Conservation (phyloP, 768 basidiomycete species). For the Multifurca ochricompacta region DNA sequence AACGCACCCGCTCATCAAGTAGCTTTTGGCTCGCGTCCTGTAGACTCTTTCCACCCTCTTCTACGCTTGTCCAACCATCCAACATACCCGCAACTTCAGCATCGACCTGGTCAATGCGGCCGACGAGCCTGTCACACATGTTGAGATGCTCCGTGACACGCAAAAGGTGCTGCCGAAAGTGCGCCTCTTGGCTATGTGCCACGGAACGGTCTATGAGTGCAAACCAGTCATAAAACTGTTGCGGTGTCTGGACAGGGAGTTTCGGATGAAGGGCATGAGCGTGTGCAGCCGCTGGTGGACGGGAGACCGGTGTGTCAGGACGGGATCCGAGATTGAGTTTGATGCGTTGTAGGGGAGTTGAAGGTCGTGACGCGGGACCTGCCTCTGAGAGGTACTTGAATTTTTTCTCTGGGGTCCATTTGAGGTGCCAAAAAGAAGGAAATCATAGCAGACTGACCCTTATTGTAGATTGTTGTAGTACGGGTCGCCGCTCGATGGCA, state of each 20-base stretch:
- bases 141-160: slow-evolving; percentile 68
- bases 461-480: slow-evolving; percentile 40
- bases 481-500: slow-evolving; percentile 48
- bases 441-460: slow-evolving; percentile 46
- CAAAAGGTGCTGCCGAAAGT: slow-evolving; percentile 80
- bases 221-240: slow-evolving; percentile 98
- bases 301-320: slow-evolving; percentile 24
- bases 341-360: slow-evolving; percentile 34
- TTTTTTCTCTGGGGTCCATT: neutral
- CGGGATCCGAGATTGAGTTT: slow-evolving; percentile 24
- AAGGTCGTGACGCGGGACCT: slow-evolving; percentile 37
- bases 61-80: slow-evolving; percentile 78
- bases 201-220: slow-evolving; percentile 82
- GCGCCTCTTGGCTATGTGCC: slow-evolving; percentile 88
- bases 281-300: slow-evolving; percentile 7
- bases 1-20: slow-evolving; percentile 81
- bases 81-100: slow-evolving; percentile 73
- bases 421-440: slow-evolving; percentile 1
- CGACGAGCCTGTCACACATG: slow-evolving; percentile 69
- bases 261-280: slow-evolving; percentile 62
- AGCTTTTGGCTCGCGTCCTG: slow-evolving; percentile 88
- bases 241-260: slow-evolving; percentile 77
- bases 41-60: slow-evolving; percentile 85
- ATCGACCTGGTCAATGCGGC: slow-evolving; percentile 66
- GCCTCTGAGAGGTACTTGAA: slow-evolving; percentile 36